Base-by-base conservation (phyloP, 2,329 filamentous ascomycete species). In the Saccharata proteae region DNA sequence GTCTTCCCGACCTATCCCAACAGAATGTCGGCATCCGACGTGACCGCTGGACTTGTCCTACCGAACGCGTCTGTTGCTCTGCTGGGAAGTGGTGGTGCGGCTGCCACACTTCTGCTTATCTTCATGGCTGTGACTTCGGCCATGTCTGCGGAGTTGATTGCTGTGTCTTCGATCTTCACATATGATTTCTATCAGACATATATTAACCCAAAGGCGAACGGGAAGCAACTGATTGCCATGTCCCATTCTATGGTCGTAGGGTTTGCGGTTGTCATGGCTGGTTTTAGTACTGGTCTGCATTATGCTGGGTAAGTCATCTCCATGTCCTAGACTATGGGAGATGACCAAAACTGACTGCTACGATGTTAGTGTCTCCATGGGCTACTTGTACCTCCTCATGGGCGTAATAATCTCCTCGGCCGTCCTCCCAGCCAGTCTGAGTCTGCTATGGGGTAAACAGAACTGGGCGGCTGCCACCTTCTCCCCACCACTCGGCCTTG, bases 101-200 rank as follows among this genome's bases (percentile, higher is more conserved):
- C 76, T 2, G 81, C 74, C 0, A 84, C 81, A 0, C 67, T 92
- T 13, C 40, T 65, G 4, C 48, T 63, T 11, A 49, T 64, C 1
- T 65, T 65, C 48, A 65, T 65, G 62, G 59, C 61, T 4, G 58
- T 62, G 5, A 65, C 62, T 0, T 53, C 48, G 4, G 55, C 55
- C 1, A 61, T 61, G 26, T 57, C 47, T 2, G 58, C 61, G 0
- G 59, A 65, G 34, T 49, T 64, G 4, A 63, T 65, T 11, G 59
- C 85, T 3, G 82, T 92, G 1, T 88, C 80, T 2, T 85, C 80
- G 6, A 92, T 93, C 55, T 76, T 77, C 57, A 92, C 84, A 0
- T 93, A 90, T 51, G 84, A 93, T 48, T 68, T 90, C 41, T 93
- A 90, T 58, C 77, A 85, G 39, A 84, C 80, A 1, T 93, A 93